Conservation (phyloP, 2,329 filamentous ascomycete species). For the Cercospora canescens region DNA sequence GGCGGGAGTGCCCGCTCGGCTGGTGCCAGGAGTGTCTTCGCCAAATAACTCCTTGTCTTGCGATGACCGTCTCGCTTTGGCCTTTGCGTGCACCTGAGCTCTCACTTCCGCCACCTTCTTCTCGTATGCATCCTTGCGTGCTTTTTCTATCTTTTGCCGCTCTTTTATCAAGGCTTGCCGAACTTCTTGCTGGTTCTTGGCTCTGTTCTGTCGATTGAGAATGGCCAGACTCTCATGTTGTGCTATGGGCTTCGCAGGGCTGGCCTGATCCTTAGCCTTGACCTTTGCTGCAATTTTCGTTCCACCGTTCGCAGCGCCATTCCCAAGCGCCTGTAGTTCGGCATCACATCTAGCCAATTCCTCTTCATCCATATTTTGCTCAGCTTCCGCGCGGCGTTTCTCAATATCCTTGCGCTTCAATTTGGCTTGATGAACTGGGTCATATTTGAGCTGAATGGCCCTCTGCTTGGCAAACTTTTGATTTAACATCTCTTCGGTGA, state of each 20-base stretch:
- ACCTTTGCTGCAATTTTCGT: conserved; percentile 51
- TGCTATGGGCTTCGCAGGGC: conserved; percentile 39
- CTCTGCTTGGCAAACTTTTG: conserved; percentile 74
- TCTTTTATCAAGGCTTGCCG: conserved; percentile 87
- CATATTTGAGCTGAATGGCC: conserved; percentile 59
- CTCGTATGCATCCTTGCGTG: conserved; percentile 52
- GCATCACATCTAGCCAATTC: conserved; percentile 50
- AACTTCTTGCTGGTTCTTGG: conserved; percentile 83
- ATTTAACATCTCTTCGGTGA: conserved; percentile 80
- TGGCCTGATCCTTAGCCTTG: conserved; percentile 14
- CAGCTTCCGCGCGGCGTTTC: conserved; percentile 66
- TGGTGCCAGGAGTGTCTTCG: conserved; percentile 45
- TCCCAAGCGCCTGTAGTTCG: conserved; percentile 58
- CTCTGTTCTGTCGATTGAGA: conserved; percentile 81
- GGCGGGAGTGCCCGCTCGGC: conserved; percentile 53
- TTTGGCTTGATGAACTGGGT: conserved; percentile 58
- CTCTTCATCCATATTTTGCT: conserved; percentile 63
- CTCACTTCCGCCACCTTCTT: conserved; percentile 51
- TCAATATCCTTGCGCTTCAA: conserved; percentile 68
- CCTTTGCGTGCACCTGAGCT: conserved; percentile 41
- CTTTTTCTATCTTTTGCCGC: conserved; percentile 41
- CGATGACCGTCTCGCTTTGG: conserved; percentile 26
- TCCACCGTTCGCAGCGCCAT: conserved; percentile 64
- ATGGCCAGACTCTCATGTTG: conserved; percentile 69
- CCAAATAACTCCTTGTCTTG: conserved; percentile 48